Evolutionary conservation across 768 basidiomycete genomes (phyloP), one percentile per base, ranked within the genome.

Genomic region (Phlebiopsis gigantea): DNA sequence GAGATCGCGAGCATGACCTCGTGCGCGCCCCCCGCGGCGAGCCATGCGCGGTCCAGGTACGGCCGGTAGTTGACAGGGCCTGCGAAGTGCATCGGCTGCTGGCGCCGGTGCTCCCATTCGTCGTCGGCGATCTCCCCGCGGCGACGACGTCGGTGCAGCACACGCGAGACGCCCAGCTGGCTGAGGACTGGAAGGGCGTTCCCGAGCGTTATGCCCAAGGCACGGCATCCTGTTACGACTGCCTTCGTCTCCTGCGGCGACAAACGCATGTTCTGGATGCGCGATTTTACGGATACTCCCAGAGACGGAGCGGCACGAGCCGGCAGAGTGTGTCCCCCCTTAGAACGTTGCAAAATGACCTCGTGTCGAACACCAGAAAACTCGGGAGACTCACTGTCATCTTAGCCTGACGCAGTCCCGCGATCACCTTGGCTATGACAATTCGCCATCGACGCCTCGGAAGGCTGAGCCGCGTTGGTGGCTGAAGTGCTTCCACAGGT

Each of bases 281-380:
- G 34, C 12, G 34, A 39, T 10, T 9, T 10, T 12, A 39, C 34
- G 17, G 34, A 17, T 17, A 12, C 17, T 17, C 31, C 63, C 59
- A 0, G 79, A 79, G 5, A 64, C 54, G 26, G 61, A 62, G 0
- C 75, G 73, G 31, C 73, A 52, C 15, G 66, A 75, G 46, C 77
- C 71, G 82, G 82, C 8, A 84, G 69, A 0, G 79, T 78, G 47
- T 84, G 82, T 2, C 83, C 83, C 2, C 82, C 83, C 82, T 84
- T 6, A 46, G 41, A 50, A 15, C 58, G 48, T 46, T 30, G 44
- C 25, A 28, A 51, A 39, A 28, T 48, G 12, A 39, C 34, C 12
- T 17, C 34, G 34, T 17, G 21, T 44, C 26, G 29, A 44, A 2
- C 19, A 4, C 19, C 12, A 51, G n/a, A 41, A 1, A 12, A 45